Conservation (phyloP, 2,329 filamentous ascomycete genomes). For the Magnaporthales sp. region DNA sequence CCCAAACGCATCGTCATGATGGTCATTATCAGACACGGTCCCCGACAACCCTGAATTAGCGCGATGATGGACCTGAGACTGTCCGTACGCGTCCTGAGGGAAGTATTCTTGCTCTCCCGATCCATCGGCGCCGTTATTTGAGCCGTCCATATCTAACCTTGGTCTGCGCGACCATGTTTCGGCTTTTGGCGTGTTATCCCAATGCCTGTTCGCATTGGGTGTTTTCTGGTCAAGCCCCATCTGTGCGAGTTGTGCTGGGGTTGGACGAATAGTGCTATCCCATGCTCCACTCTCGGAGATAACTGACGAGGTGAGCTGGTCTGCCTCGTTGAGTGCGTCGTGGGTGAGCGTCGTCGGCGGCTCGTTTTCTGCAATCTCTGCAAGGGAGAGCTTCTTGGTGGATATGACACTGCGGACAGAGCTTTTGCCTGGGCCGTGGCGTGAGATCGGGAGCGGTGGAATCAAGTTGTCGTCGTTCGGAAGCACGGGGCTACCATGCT, state of each 20-base stretch:
- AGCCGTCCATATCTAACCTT: background rate
- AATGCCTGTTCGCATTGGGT: background rate
- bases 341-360: conserved; percentile 38
- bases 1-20: conserved; percentile 49
- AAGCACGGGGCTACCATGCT: conserved; percentile 10
- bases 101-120: background rate
- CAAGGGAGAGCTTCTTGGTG: conserved; percentile 38
- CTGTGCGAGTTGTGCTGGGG: conserved; percentile 26
- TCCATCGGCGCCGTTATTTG: conserved; percentile 1
- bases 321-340: conserved; percentile 45
- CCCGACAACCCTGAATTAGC: background rate
- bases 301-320: conserved; percentile 24
- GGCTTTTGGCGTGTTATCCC: background rate
- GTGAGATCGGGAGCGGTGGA: conserved; percentile 35
- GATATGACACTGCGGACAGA: conserved; percentile 43
- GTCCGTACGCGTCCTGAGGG: background rate
- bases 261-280: conserved; percentile 26
- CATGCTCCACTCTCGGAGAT: conserved; percentile 7
- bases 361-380: conserved; percentile 49
- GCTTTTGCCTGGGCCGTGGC: conserved; percentile 45
- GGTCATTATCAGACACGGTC: conserved; percentile 7
- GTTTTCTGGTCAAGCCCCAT: conserved; percentile 12
- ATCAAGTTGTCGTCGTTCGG: conserved; percentile 10
- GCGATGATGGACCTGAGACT: background rate
- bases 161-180: background rate